phyloP scores from a whole-genome alignment of 495 filamentous ascomycete genomes.

The Lophium mytilinum region DNA sequence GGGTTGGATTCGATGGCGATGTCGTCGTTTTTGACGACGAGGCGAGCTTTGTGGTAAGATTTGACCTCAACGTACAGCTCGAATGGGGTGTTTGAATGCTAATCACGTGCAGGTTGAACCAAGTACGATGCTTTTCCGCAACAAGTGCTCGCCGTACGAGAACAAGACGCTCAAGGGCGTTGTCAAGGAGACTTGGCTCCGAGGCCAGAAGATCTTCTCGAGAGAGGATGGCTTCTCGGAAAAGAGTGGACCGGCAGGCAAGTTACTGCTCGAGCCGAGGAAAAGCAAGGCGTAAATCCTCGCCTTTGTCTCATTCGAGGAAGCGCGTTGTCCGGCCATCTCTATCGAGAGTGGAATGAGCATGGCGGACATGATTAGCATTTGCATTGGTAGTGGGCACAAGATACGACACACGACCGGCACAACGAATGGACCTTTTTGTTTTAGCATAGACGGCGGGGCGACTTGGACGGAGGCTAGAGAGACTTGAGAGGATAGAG shows the following conservation, averaged over 20 bases:
- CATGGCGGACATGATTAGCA: too few relatives aligned
- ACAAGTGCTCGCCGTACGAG: conserved; percentile 91
- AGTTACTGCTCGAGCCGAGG: conserved; percentile 55
- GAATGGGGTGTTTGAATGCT: not conserved
- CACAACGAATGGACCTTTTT: too few relatives aligned
- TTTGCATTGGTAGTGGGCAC: too few relatives aligned
- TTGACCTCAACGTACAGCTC: not conserved
- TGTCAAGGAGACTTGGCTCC: conserved; percentile 84
- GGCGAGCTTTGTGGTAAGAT: conserved; percentile 60
- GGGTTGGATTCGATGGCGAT: conserved; percentile 83
- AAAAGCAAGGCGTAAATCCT: conserved; percentile 5
- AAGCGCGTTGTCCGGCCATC: too few relatives aligned
- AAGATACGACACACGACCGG: too few relatives aligned
- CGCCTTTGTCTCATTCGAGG: too few relatives aligned
- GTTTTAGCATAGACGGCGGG: too few relatives aligned
- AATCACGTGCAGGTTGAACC: conserved; percentile 25
- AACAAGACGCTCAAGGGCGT: conserved; percentile 69
- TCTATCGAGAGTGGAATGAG: too few relatives aligned
- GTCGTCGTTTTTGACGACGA: conserved; percentile 86
- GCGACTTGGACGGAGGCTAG: too few relatives aligned
- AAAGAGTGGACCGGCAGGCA: conserved; percentile 49
- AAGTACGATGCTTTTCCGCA: conserved; percentile 76
- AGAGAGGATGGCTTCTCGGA: conserved; percentile 52
- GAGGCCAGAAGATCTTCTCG: conserved; percentile 68
- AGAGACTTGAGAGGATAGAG: too few relatives aligned